Evolutionary conservation across 768 basidiomycete species (phyloP).

Genomic region (Polyporus arcularius): DNA sequence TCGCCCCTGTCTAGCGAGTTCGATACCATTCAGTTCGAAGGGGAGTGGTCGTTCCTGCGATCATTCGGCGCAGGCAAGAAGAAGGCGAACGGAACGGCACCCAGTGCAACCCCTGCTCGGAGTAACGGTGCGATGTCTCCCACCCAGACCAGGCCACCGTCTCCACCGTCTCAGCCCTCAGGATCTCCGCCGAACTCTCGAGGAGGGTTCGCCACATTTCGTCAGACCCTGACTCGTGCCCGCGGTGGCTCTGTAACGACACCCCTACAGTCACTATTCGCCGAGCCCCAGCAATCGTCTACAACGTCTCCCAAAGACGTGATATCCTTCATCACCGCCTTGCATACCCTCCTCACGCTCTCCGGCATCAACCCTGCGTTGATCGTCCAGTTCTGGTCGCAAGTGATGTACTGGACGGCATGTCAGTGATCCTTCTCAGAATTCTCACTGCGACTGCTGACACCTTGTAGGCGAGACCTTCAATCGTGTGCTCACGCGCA

Average conservation of each 20-base stretch:
- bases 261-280: slow-evolving; percentile 51
- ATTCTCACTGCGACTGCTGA: neutral
- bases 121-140: slow-evolving; percentile 48
- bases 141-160: slow-evolving; percentile 50
- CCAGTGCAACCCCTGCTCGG: slow-evolving; percentile 23
- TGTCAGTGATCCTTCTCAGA: slow-evolving; percentile 52
- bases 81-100: slow-evolving; percentile 23
- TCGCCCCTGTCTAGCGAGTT: slow-evolving; percentile 76
- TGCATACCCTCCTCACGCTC: slow-evolving; percentile 79
- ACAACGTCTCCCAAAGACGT: slow-evolving; percentile 49
- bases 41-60: slow-evolving; percentile 92
- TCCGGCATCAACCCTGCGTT: slow-evolving; percentile 91
- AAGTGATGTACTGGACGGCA: slow-evolving; percentile 98
- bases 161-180: slow-evolving; percentile 48
- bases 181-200: slow-evolving; percentile 48
- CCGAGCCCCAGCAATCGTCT: slow-evolving; percentile 35
- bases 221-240: slow-evolving; percentile 60
- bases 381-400: slow-evolving; percentile 90
- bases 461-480: slow-evolving; percentile 70
- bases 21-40: slow-evolving; percentile 88
- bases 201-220: slow-evolving; percentile 58
- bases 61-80: slow-evolving; percentile 70
- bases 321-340: slow-evolving; percentile 78
- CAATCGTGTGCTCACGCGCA: slow-evolving; percentile 84
- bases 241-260: slow-evolving; percentile 46